Evolutionary conservation across 768 basidiomycete species (phyloP).

Genomic region (Tubosaeta sp.): DNA sequence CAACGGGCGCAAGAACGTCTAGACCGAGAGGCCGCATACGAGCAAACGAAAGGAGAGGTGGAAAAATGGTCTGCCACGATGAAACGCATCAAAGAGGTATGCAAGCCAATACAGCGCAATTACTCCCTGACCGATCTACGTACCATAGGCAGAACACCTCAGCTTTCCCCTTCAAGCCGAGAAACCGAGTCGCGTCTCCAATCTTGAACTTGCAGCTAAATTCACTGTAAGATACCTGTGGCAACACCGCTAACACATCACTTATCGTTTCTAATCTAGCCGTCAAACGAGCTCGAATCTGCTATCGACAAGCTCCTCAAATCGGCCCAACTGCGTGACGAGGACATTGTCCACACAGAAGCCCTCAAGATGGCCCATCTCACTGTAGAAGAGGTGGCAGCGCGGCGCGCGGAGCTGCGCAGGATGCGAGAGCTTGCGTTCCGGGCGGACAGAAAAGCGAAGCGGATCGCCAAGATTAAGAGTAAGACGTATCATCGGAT

Average conservation of each 20-base stretch:
- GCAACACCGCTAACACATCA: not conserved
- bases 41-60: constrained; percentile 87
- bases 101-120: constrained; percentile 4
- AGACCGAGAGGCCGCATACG: constrained; percentile 92
- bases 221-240: constrained; percentile 59
- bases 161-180: constrained; percentile 81
- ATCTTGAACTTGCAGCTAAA: constrained; percentile 72
- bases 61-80: constrained; percentile 93
- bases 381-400: constrained; percentile 79
- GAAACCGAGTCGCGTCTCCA: constrained; percentile 53
- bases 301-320: constrained; percentile 79
- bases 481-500: constrained; percentile 88
- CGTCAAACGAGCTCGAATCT: constrained; percentile 79
- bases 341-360: constrained; percentile 74
- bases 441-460: constrained; percentile 86
- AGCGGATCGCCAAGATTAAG: constrained; percentile 92
- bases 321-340: constrained; percentile 77
- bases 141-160: constrained; percentile 70
- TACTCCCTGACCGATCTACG: not conserved
- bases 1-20: constrained; percentile 83
- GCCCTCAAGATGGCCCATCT: constrained; percentile 81
- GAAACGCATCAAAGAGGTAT: constrained; percentile 84
- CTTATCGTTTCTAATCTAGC: constrained; percentile 38
- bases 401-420: constrained; percentile 75
- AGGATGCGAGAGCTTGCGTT: constrained; percentile 92